Percentiles rank a stretch among this genome's conserved stretches.
Conservation (phyloP, 805 yeast genomes). For the Pichia paraexigua region DNA sequence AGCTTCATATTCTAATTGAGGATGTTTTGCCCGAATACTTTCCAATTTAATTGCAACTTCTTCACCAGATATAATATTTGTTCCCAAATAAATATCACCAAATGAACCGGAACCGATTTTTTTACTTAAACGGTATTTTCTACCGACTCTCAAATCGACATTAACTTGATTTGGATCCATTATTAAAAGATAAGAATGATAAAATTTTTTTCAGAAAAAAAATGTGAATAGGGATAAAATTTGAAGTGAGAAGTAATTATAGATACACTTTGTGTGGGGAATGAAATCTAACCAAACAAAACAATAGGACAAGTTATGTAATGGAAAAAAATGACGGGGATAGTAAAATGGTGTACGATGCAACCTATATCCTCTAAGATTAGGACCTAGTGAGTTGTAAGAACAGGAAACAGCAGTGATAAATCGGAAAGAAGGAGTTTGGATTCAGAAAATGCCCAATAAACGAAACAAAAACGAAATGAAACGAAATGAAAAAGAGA, state of each 20-base stretch:
- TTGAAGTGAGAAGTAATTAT: neutral
- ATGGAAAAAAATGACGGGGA: neutral
- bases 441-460: too few relatives aligned
- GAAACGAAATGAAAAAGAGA: neutral
- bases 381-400: too few relatives aligned
- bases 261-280: neutral
- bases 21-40: conserved; percentile 84
- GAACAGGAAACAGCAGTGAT: too few relatives aligned
- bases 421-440: neutral
- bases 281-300: neutral
- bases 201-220: neutral
- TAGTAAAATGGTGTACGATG: too few relatives aligned
- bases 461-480: neutral
- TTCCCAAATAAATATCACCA: conserved; percentile 92
- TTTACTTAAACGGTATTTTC: conserved; percentile 88
- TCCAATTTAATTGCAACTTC: conserved; percentile 96
- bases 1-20: conserved; percentile 95
- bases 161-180: conserved; percentile 12
- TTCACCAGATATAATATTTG: conserved; percentile 91
- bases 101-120: conserved; percentile 96
- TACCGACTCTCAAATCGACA: conserved; percentile 79
- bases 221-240: neutral
- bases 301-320: neutral
- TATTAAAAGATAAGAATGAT: neutral
- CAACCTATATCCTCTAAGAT: too few relatives aligned